phyloP scores from a whole-genome alignment of 176 grass and related monocot species.

The Coix lacrymajobi region DNA sequence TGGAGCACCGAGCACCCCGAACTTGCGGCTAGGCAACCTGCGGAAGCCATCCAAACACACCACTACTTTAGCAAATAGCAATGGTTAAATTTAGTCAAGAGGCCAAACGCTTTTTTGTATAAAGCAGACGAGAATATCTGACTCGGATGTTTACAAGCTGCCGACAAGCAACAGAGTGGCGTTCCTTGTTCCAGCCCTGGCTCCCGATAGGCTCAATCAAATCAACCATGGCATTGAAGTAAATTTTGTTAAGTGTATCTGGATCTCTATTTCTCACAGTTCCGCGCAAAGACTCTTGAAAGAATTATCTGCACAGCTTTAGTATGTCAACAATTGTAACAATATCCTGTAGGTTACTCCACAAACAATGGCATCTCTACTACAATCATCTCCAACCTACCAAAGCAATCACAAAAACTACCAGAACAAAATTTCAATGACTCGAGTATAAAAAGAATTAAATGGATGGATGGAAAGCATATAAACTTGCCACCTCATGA shows the following conservation, averaged over 20 bases:
- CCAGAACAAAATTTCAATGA: constrained; percentile 44
- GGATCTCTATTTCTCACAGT: neutral
- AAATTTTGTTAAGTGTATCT: neutral
- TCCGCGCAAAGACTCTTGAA: constrained; percentile 19
- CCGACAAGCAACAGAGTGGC: neutral
- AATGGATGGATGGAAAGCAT: constrained; percentile 24
- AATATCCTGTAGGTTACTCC: constrained; percentile 56
- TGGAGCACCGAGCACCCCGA: neutral
- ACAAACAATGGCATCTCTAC: constrained; percentile 53
- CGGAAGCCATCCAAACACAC: neutral
- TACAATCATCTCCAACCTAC: constrained; percentile 52
- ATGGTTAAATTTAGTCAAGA: neutral
- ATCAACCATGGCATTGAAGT: neutral
- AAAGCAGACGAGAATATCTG: neutral
- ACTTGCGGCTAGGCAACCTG: neutral
- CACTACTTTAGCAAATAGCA: neutral
- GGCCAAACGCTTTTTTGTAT: neutral
- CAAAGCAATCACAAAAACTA: constrained; percentile 45
- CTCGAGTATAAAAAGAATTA: constrained; percentile 31
- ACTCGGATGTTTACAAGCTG: neutral
- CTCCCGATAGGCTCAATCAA: neutral
- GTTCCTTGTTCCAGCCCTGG: neutral
- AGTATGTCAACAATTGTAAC: constrained; percentile 51
- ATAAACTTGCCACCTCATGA: constrained; percentile 18
- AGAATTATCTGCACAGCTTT: constrained; percentile 69